These are phyloP conservation scores for Begonia peltatifolia DNA, from an alignment of 306 rosid genomes.

Conservation along the genomic window DNA sequence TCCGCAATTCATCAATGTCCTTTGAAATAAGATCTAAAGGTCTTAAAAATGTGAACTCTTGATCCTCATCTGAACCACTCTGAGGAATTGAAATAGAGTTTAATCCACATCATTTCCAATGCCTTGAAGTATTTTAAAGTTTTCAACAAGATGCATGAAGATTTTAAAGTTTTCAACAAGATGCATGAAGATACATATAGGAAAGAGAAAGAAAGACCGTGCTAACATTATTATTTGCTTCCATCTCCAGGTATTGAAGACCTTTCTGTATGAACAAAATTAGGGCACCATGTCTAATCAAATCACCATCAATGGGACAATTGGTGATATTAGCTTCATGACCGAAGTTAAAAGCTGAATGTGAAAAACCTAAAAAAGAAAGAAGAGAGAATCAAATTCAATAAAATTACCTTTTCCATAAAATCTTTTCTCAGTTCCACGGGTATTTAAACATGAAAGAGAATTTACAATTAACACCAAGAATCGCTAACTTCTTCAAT, in stretches of 20 bases:
- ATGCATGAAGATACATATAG: constrained; percentile 4
- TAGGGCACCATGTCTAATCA: constrained; percentile 79
- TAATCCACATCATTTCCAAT: constrained; percentile 33
- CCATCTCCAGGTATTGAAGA: constrained; percentile 95
- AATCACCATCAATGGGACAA: constrained; percentile 68
- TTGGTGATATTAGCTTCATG: constrained; percentile 85
- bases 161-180: constrained; percentile 9
- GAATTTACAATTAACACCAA: no score
- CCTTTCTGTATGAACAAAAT: constrained; percentile 84
- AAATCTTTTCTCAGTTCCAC: no score
- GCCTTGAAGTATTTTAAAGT: constrained; percentile 2
- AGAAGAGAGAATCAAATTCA: not conserved
- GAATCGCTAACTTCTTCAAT: no score
- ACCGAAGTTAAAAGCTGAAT: constrained; percentile 87
- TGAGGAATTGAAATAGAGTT: constrained; percentile 65
- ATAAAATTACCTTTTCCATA: no score
- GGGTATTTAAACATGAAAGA: no score
- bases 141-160: constrained; percentile 11
- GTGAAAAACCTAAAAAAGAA: constrained; percentile 59
- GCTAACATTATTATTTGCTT: constrained; percentile 94
- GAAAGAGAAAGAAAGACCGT: constrained; percentile 4
- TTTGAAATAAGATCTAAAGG: constrained; percentile 90
- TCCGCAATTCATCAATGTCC: constrained; percentile 64
- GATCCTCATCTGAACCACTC: constrained; percentile 82
- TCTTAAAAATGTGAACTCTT: constrained; percentile 82